These are phyloP conservation scores for Sordaria brevicollis DNA, from an alignment of 495 filamentous ascomycete genomes.

Conservation along the genomic window DNA sequence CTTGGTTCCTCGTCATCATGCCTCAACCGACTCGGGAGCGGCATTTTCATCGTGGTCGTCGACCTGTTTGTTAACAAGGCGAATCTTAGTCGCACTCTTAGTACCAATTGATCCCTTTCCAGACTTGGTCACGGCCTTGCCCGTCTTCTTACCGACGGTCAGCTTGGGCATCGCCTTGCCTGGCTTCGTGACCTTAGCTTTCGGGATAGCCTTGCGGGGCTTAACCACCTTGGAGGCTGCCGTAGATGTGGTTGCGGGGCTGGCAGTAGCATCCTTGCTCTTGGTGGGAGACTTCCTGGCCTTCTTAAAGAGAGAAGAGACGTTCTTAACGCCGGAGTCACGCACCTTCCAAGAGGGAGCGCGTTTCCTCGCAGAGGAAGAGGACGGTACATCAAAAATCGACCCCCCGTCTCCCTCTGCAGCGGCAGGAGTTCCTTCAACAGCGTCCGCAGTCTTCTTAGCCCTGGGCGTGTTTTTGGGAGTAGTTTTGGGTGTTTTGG, in stretches of 20 bases:
- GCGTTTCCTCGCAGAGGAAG: slow-evolving; percentile 6
- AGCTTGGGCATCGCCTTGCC: neutral
- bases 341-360: slow-evolving; percentile 8
- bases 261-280: neutral
- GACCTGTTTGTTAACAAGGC: neutral
- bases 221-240: neutral
- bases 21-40: neutral
- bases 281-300: neutral
- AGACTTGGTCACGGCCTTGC: neutral
- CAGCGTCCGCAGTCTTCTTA: neutral
- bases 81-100: neutral
- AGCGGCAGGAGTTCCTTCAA: neutral
- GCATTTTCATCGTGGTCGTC: neutral
- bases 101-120: neutral
- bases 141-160: neutral
- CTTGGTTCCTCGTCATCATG: neutral
- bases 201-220: neutral
- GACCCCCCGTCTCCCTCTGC: neutral
- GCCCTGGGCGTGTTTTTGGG: slow-evolving; percentile 8
- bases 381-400: neutral
- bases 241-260: neutral
- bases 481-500: neutral
- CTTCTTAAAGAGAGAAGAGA: neutral
- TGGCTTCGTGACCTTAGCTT: neutral
- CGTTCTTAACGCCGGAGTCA: neutral